Evolutionary conservation across 179 eudicot species (phyloP).

Genomic region (Sideroxylon spinosum): DNA sequence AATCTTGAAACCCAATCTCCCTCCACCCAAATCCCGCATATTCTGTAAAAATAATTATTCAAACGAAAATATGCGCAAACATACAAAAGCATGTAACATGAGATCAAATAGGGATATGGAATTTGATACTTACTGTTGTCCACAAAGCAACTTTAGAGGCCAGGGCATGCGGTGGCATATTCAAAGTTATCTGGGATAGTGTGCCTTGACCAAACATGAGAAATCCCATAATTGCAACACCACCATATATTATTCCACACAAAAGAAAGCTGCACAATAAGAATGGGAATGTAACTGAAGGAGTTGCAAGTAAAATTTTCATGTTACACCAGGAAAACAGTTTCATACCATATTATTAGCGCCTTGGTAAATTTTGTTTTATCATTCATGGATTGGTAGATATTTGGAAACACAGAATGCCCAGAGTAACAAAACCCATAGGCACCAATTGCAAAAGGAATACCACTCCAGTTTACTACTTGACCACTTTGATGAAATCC

Average conservation of each 20-base stretch:
- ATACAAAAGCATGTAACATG: background rate
- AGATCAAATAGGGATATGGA: background rate
- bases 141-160: constrained; percentile 72
- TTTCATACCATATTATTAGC: constrained; percentile 40
- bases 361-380: constrained; percentile 68
- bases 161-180: constrained; percentile 60
- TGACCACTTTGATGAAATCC: constrained; percentile 57
- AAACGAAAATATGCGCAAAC: background rate
- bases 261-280: constrained; percentile 55
- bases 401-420: constrained; percentile 87
- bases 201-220: constrained; percentile 84
- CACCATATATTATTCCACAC: constrained; percentile 66
- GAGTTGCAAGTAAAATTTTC: background rate
- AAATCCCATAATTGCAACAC: constrained; percentile 76
- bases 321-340: background rate
- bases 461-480: constrained; percentile 59
- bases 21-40: no score
- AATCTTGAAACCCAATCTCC: no score
- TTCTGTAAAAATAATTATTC: no score
- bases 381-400: constrained; percentile 93
- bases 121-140: constrained; percentile 67
- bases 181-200: constrained; percentile 73
- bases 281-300: constrained; percentile 9
- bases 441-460: constrained; percentile 86
- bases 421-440: constrained; percentile 90